Evolutionary conservation across 2,329 filamentous ascomycete genomes (phyloP), one percentile per base, ranked within the genome.

Genomic region (Pyrenophora seminiperda): DNA sequence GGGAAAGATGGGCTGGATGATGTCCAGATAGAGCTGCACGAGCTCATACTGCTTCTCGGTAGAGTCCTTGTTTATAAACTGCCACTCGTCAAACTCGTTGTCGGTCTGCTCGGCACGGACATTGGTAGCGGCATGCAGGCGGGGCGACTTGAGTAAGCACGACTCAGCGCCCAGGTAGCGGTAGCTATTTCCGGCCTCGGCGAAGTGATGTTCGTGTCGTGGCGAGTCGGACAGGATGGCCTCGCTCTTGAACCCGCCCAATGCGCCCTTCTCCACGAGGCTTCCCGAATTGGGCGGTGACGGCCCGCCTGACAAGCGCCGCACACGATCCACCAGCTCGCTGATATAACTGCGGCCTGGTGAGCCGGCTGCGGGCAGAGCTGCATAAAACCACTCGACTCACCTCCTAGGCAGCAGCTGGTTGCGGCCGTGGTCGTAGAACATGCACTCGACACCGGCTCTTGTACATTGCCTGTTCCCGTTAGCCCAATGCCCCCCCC

Each of bases 301-400:
- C 14, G 63, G 47, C 19, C 37, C 37, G 29, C 32, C 56, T 24
- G 61, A 54, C 7, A 71, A 49, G n/a, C 52, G 58, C 13, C 63
- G 68, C 61, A 72, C 66, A 59, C 71, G 67, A 58, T 69, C 66
- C 13, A 73, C 65, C 20, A 73, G 60, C 32, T 66, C 60, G 14
- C 67, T 62, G 32, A 73, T 72, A 53, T 73, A 71, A 48, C 70
- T 72, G 50, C 31, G n/a, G 19, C 4, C 22, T 31, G 34, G 51
- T 67, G 29, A 66, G 46, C 39, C 20, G 20, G 34, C 5, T 44
- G 17, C 27, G 32, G 34, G 30, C 38, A 42, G 20, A 36, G 20
- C 22, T 18, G 33, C 34, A 40, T 20, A 33, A 34, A 33, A 34
- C 34, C 20, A 31, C 38, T 40, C 34, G 22, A 31, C 40, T 37